Base-by-base conservation (phyloP, 2,329 filamentous ascomycete species). In the Dactylellina parvicollis region DNA sequence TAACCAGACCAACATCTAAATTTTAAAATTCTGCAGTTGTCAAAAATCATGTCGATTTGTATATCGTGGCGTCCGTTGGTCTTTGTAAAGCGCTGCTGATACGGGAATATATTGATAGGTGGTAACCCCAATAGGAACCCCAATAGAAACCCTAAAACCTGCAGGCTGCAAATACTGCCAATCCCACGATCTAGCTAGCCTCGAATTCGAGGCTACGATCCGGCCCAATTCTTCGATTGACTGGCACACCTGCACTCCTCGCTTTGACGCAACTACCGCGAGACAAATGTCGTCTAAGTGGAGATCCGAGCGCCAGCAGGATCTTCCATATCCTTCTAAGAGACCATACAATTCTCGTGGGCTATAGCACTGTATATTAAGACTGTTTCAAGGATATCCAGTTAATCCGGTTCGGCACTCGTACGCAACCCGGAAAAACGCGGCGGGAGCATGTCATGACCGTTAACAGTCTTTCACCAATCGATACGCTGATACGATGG, bases 261-360 rank as follows among this genome's bases (percentile, higher is more conserved):
- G 47, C 47, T 71, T 71, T 61, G 66, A 62, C 66, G 57, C 66
- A 62, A 46, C 49, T 71, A 49, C 49, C 66, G 66, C 66, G 18
- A 30, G 30, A 28, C 26, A 38, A 14, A n/a, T 40, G 32, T 50
- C 57, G 56, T 55, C 22, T 62, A 62, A 34, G 66, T 62, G 49
- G 56, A 30, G 49, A 71, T 71, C 66, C 62, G 62, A 71, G 66
- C 66, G 57, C 56, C 49, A 22, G n/a, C 9, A 47, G 66, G 47
- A 42, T 38, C 26, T 30, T 18, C 28, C 16, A 10, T 36, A 16
- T 59, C 32, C 20, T 60, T 52, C 59, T 49, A 30, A 54, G 46
- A 26, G 22, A 18, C 26, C 42, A 42, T 42, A 18, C 20, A n/a
- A 20, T 26, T 28, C 44, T 44, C 38, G 24, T 32, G 42, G 18